Percentiles rank a stretch among this genome's conserved stretches.
These are phyloP conservation scores for Nyctanthes arbortristis DNA, from an alignment of 257 asterid genomes.

Conservation along the genomic window DNA sequence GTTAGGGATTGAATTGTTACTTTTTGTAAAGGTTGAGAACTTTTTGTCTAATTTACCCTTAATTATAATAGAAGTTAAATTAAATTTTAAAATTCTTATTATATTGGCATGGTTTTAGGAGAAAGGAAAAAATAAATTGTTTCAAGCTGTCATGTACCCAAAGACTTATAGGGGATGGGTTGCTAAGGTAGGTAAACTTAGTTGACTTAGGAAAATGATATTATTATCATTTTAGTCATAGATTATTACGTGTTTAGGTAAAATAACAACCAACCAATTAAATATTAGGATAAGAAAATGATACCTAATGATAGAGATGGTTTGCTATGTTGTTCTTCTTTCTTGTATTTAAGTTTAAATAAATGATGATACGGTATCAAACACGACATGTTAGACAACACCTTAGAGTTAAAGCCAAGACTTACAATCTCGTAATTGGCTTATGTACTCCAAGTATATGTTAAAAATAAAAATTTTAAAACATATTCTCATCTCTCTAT, in stretches of 20 bases:
- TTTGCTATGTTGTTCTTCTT: neutral
- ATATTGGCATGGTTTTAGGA: neutral
- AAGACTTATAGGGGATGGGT: neutral
- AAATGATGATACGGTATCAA: neutral
- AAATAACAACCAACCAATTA: neutral
- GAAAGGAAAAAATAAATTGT: neutral
- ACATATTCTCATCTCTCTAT: no score
- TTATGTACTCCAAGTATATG: no score
- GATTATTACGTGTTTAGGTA: neutral
- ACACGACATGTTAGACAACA: no score
- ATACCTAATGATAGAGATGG: neutral
- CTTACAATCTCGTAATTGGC: no score
- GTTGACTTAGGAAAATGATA: neutral
- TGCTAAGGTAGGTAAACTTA: neutral
- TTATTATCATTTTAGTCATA: neutral
- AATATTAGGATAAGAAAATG: neutral
- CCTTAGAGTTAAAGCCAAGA: no score
- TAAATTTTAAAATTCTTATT: no score
- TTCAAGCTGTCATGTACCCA: neutral
- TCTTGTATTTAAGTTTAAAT: neutral
- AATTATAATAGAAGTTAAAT: no score
- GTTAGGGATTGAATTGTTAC: no score
- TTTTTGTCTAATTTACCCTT: no score
- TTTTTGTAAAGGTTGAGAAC: no score
- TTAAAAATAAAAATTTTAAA: no score